A percentile compares a stretch with the other conserved stretches of the same genome.
These are phyloP conservation scores for Sphenostylis stenocarpa DNA, from an alignment of 306 rosid species.

Conservation along the genomic window DNA sequence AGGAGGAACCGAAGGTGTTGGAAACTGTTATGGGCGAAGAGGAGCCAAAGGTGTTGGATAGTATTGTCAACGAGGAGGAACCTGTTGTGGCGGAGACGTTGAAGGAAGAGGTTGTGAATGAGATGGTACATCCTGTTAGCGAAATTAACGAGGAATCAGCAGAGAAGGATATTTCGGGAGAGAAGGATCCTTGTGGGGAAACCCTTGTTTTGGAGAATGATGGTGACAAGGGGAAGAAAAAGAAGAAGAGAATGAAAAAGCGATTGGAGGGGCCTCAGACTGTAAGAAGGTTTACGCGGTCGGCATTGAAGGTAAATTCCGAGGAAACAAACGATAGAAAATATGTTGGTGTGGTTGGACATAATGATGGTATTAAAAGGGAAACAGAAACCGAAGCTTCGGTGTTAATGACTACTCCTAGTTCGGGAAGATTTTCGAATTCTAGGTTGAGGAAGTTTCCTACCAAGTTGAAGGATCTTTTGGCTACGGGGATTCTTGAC, in stretches of 20 bases:
- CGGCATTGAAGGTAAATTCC: slow-evolving; percentile 48
- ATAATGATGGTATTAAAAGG: slow-evolving; percentile 5
- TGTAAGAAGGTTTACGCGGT: slow-evolving; percentile 63
- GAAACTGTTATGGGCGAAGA: background rate
- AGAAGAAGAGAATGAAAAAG: background rate
- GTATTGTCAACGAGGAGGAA: slow-evolving; percentile 31
- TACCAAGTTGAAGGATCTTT: slow-evolving; percentile 69
- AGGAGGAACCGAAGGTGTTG: background rate
- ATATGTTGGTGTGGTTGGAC: background rate
- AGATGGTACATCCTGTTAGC: background rate
- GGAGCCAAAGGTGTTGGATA: slow-evolving; percentile 21
- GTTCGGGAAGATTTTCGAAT: background rate
- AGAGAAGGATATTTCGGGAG: slow-evolving; percentile 17
- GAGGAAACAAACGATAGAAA: slow-evolving; percentile 33
- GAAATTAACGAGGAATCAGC: background rate
- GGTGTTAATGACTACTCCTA: background rate
- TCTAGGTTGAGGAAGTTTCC: slow-evolving; percentile 59
- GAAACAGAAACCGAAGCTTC: slow-evolving; percentile 4
- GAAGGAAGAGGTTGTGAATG: slow-evolving; percentile 33
- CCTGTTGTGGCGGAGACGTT: background rate
- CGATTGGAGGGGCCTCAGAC: slow-evolving; percentile 26
- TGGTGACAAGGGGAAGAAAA: slow-evolving; percentile 6
- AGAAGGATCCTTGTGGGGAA: background rate
- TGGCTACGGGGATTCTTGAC: slow-evolving; percentile 80
- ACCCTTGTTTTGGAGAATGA: background rate